phyloP scores from a whole-genome alignment of 73 alveolate genomes.

The Tetrahymena borealis region DNA sequence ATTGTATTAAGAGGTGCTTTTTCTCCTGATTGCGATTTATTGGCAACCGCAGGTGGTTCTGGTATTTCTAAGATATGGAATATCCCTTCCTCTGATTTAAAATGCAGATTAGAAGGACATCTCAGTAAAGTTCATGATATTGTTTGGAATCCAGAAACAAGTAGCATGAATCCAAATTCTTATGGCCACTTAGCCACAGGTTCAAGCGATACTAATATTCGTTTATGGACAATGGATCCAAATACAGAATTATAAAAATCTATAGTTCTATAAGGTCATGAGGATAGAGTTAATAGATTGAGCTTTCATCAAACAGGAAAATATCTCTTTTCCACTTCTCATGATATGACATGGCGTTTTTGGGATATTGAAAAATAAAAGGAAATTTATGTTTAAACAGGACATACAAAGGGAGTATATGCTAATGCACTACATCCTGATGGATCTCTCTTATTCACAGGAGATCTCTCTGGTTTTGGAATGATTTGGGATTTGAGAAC shows the following conservation, averaged over 20 bases:
- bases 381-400: constrained; percentile 87
- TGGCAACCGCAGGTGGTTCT: constrained; percentile 55
- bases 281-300: constrained; percentile 86
- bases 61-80: constrained; percentile 36
- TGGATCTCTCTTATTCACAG: constrained; percentile 88
- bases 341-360: constrained; percentile 93
- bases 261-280: constrained; percentile 84
- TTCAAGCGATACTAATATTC: constrained; percentile 79
- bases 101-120: constrained; percentile 37
- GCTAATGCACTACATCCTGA: constrained; percentile 86
- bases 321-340: constrained; percentile 73
- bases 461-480: constrained; percentile 94
- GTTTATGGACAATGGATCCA: constrained; percentile 83
- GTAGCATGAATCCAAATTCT: background rate
- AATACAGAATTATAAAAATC: constrained; percentile 35
- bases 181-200: constrained; percentile 79
- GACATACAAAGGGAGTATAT: constrained; percentile 90
- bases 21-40: constrained; percentile 52
- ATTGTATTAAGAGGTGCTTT: constrained; percentile 59
- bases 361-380: constrained; percentile 79
- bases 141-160: constrained; percentile 53
- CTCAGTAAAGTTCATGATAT: constrained; percentile 36
- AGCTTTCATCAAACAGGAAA: constrained; percentile 87
- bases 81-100: background rate
- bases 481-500: constrained; percentile 94